These are phyloP conservation scores for Chaetomiaceae sp. DNA, from an alignment of 2,329 filamentous ascomycete genomes.

Conservation along the genomic window DNA sequence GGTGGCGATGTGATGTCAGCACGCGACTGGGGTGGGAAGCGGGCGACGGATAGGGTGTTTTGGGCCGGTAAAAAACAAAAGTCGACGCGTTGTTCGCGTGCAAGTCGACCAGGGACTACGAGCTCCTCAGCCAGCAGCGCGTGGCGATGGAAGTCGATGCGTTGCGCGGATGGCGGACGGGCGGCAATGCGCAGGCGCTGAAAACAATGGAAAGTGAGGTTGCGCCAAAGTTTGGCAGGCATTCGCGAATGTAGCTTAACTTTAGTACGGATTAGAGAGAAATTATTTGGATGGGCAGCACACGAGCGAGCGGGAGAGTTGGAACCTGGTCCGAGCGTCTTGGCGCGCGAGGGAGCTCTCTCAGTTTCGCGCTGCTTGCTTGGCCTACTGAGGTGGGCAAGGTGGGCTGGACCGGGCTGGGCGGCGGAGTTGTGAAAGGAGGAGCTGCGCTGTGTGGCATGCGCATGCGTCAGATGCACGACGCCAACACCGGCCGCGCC, in stretches of 20 bases:
- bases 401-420: no score
- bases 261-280: no score
- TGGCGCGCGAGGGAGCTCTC: constrained; percentile 15
- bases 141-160: constrained; percentile 20
- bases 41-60: constrained; percentile 11
- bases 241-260: constrained; percentile 19
- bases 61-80: constrained; percentile 13
- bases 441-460: not conserved
- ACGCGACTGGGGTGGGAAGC: constrained; percentile 13
- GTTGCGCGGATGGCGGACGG: constrained; percentile 15
- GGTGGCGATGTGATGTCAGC: constrained; percentile 25
- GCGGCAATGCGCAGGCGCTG: constrained; percentile 18
- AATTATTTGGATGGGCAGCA: constrained; percentile 22
- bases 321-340: constrained; percentile 23
- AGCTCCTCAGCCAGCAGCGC: constrained; percentile 10
- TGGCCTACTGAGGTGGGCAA: no score
- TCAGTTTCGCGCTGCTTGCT: no score
- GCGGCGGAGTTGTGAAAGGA: constrained; percentile 7
- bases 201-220: constrained; percentile 9
- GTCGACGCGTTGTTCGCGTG: constrained; percentile 23
- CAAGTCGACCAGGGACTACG: constrained; percentile 6
- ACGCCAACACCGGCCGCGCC: not conserved
- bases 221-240: constrained; percentile 17
- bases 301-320: constrained; percentile 9
- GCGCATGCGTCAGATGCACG: not conserved